Evolutionary conservation across 495 filamentous ascomycete species (phyloP).

Genomic region (Lophiotrema nucula): DNA sequence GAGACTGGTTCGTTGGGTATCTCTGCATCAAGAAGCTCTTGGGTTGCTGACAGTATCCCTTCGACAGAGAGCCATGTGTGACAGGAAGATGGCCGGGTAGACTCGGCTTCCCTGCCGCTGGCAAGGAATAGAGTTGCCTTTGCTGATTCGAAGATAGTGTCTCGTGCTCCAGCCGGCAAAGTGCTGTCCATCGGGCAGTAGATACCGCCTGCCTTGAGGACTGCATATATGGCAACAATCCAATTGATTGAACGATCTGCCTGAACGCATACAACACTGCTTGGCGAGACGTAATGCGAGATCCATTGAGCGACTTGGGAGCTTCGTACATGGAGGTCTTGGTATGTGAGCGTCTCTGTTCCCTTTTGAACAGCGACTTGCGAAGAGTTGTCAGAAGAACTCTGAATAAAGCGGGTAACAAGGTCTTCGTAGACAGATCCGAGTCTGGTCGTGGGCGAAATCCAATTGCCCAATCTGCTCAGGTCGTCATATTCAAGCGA

Average conservation of each 20-base stretch:
- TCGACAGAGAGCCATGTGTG: conserved; percentile 7
- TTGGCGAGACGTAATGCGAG: background rate
- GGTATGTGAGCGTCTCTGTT: background rate
- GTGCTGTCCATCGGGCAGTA: conserved; percentile 1
- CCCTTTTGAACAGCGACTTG: background rate
- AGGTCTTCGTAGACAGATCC: background rate
- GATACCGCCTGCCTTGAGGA: conserved; percentile 13
- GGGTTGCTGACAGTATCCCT: background rate
- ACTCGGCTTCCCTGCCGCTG: background rate
- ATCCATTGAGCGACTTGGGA: background rate
- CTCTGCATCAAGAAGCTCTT: background rate
- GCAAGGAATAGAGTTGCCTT: conserved; percentile 9
- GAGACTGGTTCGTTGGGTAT: background rate
- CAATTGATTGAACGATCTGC: conserved; percentile 20
- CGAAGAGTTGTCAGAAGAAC: background rate
- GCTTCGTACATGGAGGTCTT: background rate
- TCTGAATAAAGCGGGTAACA: background rate
- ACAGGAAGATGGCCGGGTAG: background rate
- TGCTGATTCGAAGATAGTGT: conserved; percentile 1
- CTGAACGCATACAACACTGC: conserved; percentile 18
- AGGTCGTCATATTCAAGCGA: background rate
- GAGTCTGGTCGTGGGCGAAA: background rate
- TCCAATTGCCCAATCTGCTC: conserved; percentile 1
- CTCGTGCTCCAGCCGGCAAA: background rate
- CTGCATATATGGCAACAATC: conserved; percentile 19